A percentile compares a stretch with the other conserved stretches of the same genome.
phyloP scores from a whole-genome alignment of 2,329 filamentous ascomycete genomes.

The Calonectria hawksworthii region DNA sequence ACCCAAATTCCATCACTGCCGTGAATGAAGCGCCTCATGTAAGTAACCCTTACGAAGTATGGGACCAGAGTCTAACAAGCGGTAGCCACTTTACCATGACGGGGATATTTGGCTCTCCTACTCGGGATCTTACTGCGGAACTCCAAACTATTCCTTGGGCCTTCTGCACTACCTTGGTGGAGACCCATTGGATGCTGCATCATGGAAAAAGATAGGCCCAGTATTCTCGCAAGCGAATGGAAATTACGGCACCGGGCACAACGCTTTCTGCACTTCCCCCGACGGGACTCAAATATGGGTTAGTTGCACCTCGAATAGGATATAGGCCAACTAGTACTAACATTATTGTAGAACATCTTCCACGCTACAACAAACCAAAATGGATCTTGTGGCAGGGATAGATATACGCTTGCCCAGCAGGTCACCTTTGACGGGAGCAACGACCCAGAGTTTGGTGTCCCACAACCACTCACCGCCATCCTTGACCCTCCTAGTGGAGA shows the following conservation, averaged over 20 bases:
- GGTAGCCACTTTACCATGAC: background rate
- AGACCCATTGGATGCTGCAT: background rate
- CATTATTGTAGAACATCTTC: background rate
- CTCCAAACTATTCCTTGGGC: background rate
- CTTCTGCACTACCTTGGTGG: background rate
- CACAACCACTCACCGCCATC: background rate
- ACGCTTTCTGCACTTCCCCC: background rate
- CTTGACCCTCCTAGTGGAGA: background rate
- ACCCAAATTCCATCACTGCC: background rate
- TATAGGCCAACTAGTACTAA: background rate
- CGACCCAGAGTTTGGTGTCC: background rate
- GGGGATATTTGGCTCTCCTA: constrained; percentile 1
- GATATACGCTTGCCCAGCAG: background rate
- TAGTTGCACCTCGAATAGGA: background rate
- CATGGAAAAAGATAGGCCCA: background rate
- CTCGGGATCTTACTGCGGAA: background rate
- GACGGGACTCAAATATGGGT: constrained; percentile 4
- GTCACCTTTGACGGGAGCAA: background rate
- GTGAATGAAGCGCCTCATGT: background rate
- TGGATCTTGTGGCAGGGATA: background rate
- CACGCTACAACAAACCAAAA: background rate
- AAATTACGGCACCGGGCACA: background rate
- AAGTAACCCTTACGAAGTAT: background rate
- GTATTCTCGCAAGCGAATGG: background rate
- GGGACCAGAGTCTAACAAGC: background rate